A percentile compares a stretch with the other conserved stretches of the same genome.
Evolutionary conservation across 2,329 filamentous ascomycete genomes (phyloP).

Genomic region (Colletotrichum sansevieriae): DNA sequence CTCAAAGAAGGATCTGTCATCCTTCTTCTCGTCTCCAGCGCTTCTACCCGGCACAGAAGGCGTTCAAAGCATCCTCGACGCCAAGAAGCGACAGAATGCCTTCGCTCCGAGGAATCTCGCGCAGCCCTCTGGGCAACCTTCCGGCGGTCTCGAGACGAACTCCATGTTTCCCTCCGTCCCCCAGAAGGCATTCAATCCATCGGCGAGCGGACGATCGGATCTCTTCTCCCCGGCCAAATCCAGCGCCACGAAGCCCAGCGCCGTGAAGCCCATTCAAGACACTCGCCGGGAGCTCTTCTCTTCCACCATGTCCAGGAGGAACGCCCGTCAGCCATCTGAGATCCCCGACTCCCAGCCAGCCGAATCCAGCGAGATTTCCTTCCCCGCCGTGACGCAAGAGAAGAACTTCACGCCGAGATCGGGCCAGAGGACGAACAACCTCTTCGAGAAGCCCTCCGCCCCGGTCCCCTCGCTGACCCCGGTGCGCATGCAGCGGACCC

Average conservation of each 20-base stretch:
- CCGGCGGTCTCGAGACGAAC: slow-evolving; percentile 49
- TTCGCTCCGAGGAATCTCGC: slow-evolving; percentile 29
- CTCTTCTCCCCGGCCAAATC: slow-evolving; percentile 53
- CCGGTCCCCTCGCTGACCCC: slow-evolving; percentile 50
- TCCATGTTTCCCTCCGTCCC: slow-evolving; percentile 56
- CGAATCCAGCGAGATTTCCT: slow-evolving; percentile 50
- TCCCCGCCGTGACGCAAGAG: slow-evolving; percentile 60
- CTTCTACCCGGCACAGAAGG: slow-evolving; percentile 50
- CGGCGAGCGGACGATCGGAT: slow-evolving; percentile 48
- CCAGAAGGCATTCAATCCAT: slow-evolving; percentile 52
- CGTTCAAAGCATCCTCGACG: slow-evolving; percentile 29
- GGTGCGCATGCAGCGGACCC: slow-evolving; percentile 57
- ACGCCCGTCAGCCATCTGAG: slow-evolving; percentile 23
- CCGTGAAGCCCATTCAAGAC: background rate
- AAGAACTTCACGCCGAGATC: slow-evolving; percentile 62
- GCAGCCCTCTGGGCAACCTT: slow-evolving; percentile 30
- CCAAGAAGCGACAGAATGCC: slow-evolving; percentile 32
- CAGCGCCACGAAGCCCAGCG: slow-evolving; percentile 16
- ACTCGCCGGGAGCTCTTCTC: slow-evolving; percentile 30
- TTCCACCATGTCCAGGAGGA: slow-evolving; percentile 5
- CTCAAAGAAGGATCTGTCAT: slow-evolving; percentile 57
- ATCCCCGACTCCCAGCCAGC: slow-evolving; percentile 45
- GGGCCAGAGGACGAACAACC: slow-evolving; percentile 50
- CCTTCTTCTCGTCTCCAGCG: slow-evolving; percentile 71
- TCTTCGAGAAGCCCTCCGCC: slow-evolving; percentile 54